These are phyloP conservation scores for Bruguiera parviflora DNA, from an alignment of 345 rosid genomes.

Conservation along the genomic window DNA sequence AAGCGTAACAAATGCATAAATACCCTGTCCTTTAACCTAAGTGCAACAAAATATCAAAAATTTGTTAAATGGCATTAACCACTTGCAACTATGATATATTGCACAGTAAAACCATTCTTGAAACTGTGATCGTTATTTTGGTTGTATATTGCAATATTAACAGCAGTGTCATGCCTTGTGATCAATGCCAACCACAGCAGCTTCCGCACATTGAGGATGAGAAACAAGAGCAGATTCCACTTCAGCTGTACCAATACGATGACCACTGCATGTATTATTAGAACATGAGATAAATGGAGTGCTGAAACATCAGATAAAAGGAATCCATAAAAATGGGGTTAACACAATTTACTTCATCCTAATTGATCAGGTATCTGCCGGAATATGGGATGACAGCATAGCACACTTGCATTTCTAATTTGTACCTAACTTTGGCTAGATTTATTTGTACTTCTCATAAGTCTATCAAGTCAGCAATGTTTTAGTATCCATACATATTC, in stretches of 20 bases:
- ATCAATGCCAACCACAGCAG: constrained; percentile 94
- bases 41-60: constrained; percentile 12
- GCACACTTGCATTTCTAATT: no score
- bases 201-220: constrained; percentile 95
- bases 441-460: no score
- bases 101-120: neutral
- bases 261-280: constrained; percentile 59
- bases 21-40: constrained; percentile 94
- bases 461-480: no score
- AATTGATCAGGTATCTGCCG: no score
- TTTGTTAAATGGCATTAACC: constrained; percentile 1
- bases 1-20: constrained; percentile 94
- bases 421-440: no score
- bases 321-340: neutral
- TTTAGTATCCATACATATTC: constrained; percentile 32
- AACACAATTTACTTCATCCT: neutral
- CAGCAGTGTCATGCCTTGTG: constrained; percentile 75
- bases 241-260: constrained; percentile 98
- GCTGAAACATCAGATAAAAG: neutral
- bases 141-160: no score
- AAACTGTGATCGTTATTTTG: no score
- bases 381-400: no score
- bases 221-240: constrained; percentile 98
- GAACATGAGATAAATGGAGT: neutral
- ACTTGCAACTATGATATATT: constrained; percentile 8